Evolutionary conservation across 352 stramenopile species (phyloP).

Genomic region (Phytophthora rubi): DNA sequence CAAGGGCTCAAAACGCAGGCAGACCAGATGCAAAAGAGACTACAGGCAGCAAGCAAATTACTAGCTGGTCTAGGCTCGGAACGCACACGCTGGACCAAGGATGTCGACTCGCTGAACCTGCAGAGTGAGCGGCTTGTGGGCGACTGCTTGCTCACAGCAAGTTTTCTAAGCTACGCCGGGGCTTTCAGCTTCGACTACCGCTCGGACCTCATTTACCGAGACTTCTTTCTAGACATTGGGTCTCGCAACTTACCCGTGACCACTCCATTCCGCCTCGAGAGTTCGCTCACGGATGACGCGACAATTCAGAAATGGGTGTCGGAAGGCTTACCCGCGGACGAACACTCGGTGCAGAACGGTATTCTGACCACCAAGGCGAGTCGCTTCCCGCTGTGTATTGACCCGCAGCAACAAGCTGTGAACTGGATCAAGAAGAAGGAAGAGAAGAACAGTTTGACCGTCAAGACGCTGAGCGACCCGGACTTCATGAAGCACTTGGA

Average conservation of each 20-base stretch:
- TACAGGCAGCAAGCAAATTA: slow-evolving; percentile 93
- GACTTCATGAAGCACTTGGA: slow-evolving; percentile 97
- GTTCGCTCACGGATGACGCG: slow-evolving; percentile 92
- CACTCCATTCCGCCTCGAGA: slow-evolving; percentile 88
- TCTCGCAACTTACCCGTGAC: slow-evolving; percentile 84
- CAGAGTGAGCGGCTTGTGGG: slow-evolving; percentile 89
- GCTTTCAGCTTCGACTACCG: slow-evolving; percentile 93
- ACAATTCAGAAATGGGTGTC: slow-evolving; percentile 95
- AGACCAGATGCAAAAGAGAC: slow-evolving; percentile 95
- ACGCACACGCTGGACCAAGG: slow-evolving; percentile 91
- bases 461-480: slow-evolving; percentile 93
- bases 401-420: slow-evolving; percentile 96
- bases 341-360: slow-evolving; percentile 96
- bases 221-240: slow-evolving; percentile 89
- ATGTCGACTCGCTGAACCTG: slow-evolving; percentile 88
- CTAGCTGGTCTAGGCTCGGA: slow-evolving; percentile 93
- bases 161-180: slow-evolving; percentile 91
- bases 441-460: slow-evolving; percentile 92
- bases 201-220: slow-evolving; percentile 88
- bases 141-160: slow-evolving; percentile 91
- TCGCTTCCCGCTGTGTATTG: slow-evolving; percentile 95
- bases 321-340: slow-evolving; percentile 93
- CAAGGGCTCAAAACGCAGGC: slow-evolving; percentile 92
- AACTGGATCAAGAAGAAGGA: slow-evolving; percentile 97
- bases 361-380: slow-evolving; percentile 95